Evolutionary conservation across 2,329 filamentous ascomycete species (phyloP), one percentile per base, ranked within the genome.

Genomic region (Beauveria medogensis): DNA sequence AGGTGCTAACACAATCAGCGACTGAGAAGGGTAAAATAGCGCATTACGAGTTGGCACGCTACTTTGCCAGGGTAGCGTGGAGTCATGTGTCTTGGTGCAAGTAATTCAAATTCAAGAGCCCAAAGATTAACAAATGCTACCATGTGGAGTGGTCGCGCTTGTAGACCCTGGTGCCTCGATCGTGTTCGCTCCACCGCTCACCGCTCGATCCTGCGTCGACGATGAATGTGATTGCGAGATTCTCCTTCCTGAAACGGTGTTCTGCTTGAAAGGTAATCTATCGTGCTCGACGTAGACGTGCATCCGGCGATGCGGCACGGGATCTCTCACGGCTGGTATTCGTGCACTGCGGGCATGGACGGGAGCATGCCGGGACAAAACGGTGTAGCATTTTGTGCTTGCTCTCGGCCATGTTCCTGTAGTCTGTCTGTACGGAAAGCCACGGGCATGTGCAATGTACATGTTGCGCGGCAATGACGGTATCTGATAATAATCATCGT

Each of bases 201-300:
- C 55, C 55, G 56, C 48, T 59, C 56, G 56, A 59, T 59, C 56
- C 56, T 59, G 56, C 56, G 56, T 52, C 56, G 56, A 43, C 56
- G 56, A 59, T 53, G 56, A 53, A 24, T 34, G 24, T 41, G 55
- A 51, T 51, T 40, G 56, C n/a, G 40, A 46, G 47, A 59, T 59
- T 34, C 46, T 3, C 26, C 44, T 34, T 44, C 34, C 34, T 14
- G 47, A 53, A 59, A 59, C 48, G 47, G 56, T 53, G 12, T 37
- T 14, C 5, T 37, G 34, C 34, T 37, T 37, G 34, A 14, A 37
- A 37, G 34, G 12, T 14, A 37, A 37, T 37, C 12, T 37, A 37
- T 37, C 34, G 12, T 37, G 34, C 34, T 37, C 34, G 4, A 37
- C 34, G 12, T 37, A 14, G 34, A 37, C 34, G 34, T 24, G 22